Percentiles rank a stretch among this genome's conserved stretches.
Evolutionary conservation across 331 rosid species (phyloP).

Genomic region (Dryas integrifolia): DNA sequence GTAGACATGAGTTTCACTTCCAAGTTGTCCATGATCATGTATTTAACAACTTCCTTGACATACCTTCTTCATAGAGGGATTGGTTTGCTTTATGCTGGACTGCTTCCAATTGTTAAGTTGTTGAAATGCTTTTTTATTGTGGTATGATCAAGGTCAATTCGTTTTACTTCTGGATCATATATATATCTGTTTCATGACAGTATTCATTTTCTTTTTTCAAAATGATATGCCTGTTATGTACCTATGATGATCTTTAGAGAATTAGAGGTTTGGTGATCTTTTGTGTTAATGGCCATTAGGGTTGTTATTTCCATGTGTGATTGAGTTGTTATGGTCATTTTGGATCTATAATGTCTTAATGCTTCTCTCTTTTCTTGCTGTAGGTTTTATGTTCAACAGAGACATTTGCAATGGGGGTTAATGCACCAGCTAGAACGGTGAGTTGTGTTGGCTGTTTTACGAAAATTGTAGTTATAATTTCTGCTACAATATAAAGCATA

Average conservation of each 20-base stretch:
- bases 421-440: constrained; percentile 98
- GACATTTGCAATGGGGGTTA: constrained; percentile 99
- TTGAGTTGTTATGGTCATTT: constrained; percentile 2
- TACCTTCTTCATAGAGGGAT: constrained; percentile 86
- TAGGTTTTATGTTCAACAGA: constrained; percentile 93
- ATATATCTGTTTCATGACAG: constrained; percentile 10
- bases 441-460: constrained; percentile 35
- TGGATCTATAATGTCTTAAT: not conserved
- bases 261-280: not conserved
- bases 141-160: constrained; percentile 80
- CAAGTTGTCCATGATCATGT: constrained; percentile 32
- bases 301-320: not conserved
- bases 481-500: not conserved
- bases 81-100: constrained; percentile 95
- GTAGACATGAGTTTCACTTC: constrained; percentile 20
- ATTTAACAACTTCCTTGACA: constrained; percentile 14
- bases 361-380: constrained; percentile 25
- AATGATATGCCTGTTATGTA: not conserved
- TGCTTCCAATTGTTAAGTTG: constrained; percentile 96
- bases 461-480: not conserved
- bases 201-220: constrained; percentile 1
- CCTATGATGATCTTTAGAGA: constrained; percentile 15
- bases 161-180: constrained; percentile 14
- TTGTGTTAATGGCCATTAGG: not conserved
- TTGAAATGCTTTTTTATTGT: constrained; percentile 96